These are phyloP conservation scores for Ambrosia trifida DNA, from an alignment of 129 eudicot genomes.

Conservation along the genomic window DNA sequence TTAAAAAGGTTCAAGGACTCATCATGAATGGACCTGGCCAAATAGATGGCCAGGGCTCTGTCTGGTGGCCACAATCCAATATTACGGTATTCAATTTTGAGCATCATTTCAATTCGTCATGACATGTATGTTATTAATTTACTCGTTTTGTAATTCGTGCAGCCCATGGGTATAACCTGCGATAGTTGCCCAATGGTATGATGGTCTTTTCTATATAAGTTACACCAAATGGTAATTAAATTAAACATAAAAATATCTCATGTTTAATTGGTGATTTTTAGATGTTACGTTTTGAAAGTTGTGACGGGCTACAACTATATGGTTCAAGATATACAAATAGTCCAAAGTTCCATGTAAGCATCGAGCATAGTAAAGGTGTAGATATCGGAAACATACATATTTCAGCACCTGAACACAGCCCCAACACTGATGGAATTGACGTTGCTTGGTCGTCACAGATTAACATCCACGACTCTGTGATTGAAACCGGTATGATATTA, in stretches of 20 bases:
- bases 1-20: constrained; percentile 26
- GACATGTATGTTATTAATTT: not conserved
- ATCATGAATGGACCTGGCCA: constrained; percentile 29
- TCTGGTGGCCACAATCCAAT: constrained; percentile 18
- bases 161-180: not conserved
- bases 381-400: constrained; percentile 26
- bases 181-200: not conserved
- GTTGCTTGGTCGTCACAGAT: constrained; percentile 26
- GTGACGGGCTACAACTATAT: constrained; percentile 23
- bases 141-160: not conserved
- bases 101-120: not conserved
- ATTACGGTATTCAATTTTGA: not conserved
- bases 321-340: constrained; percentile 31
- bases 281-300: constrained; percentile 23
- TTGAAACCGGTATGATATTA: constrained; percentile 29
- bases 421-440: constrained; percentile 42
- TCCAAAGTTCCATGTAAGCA: constrained; percentile 25
- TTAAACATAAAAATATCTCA: not conserved
- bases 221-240: not conserved
- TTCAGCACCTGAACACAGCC: constrained; percentile 29
- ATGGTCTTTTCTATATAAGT: not conserved
- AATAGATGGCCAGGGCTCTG: constrained; percentile 36
- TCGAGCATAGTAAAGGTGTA: constrained; percentile 12
- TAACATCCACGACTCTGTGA: constrained; percentile 24
- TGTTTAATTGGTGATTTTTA: not conserved